Evolutionary conservation across 495 filamentous ascomycete species (phyloP).

Genomic region (Aspergillus cristatus): DNA sequence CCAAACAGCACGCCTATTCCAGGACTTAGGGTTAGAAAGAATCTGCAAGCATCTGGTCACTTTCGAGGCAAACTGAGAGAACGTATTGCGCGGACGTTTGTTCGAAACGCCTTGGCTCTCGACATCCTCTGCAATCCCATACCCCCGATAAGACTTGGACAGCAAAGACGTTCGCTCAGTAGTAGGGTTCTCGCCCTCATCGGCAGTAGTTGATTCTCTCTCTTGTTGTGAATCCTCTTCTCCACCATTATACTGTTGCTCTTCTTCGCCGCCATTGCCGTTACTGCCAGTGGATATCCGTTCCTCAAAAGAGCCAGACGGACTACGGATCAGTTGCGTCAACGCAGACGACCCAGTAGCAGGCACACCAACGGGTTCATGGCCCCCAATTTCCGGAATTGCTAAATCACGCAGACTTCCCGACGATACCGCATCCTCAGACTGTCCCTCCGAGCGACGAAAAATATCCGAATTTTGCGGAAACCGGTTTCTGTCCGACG

Average conservation of each 20-base stretch:
- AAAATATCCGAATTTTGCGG: slow-evolving; percentile 32
- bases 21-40: slow-evolving; percentile 54
- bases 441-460: neutral
- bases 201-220: neutral
- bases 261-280: too few species aligned
- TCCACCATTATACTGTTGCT: too few species aligned
- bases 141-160: slow-evolving; percentile 21
- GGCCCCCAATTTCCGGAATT: too few species aligned
- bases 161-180: slow-evolving; percentile 38
- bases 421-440: slow-evolving; percentile 1
- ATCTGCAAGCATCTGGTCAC: slow-evolving; percentile 15
- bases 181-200: slow-evolving; percentile 6
- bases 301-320: slow-evolving; percentile 23
- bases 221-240: neutral
- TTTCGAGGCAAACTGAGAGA: slow-evolving; percentile 16
- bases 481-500: slow-evolving; percentile 23
- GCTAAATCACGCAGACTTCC: neutral
- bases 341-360: slow-evolving; percentile 46
- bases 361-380: neutral
- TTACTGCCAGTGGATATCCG: too few species aligned
- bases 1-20: slow-evolving; percentile 60
- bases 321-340: slow-evolving; percentile 53
- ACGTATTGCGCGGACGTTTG: slow-evolving; percentile 4
- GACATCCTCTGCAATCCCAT: slow-evolving; percentile 29
- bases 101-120: slow-evolving; percentile 24